phyloP scores from a whole-genome alignment of 441 rosid genomes.

The Erodium trifolium region DNA sequence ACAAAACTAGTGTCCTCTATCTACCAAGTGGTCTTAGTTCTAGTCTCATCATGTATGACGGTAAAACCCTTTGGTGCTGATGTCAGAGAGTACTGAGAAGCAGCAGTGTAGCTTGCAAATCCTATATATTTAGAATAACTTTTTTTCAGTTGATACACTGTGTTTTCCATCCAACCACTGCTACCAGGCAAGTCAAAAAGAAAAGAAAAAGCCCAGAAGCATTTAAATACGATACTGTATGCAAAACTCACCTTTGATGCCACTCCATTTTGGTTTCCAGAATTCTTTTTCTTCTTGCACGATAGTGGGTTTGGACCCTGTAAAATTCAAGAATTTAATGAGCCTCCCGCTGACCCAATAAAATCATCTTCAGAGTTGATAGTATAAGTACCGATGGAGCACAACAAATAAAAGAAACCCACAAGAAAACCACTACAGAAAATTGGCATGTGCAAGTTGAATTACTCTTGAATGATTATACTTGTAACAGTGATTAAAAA shows the following conservation, averaged over 20 bases:
- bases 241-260: constrained; percentile 33
- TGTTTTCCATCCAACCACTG: neutral
- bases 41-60: neutral
- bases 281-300: constrained; percentile 52
- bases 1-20: neutral
- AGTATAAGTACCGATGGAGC: neutral
- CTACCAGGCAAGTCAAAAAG: neutral
- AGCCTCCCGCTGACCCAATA: neutral
- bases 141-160: neutral
- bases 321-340: constrained; percentile 19
- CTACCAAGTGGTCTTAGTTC: neutral
- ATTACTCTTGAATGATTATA: no score
- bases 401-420: neutral
- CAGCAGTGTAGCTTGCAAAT: neutral
- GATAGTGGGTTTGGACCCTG: constrained; percentile 91
- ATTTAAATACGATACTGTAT: neutral
- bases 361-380: neutral
- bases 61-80: no score
- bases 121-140: neutral
- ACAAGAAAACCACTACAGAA: neutral
- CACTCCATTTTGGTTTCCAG: constrained; percentile 24
- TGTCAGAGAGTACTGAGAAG: no score
- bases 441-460: no score
- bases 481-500: no score
- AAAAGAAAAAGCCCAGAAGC: neutral